phyloP scores from a whole-genome alignment of 2,329 filamentous ascomycete genomes.

The Colletotrichum tamarilloi region DNA sequence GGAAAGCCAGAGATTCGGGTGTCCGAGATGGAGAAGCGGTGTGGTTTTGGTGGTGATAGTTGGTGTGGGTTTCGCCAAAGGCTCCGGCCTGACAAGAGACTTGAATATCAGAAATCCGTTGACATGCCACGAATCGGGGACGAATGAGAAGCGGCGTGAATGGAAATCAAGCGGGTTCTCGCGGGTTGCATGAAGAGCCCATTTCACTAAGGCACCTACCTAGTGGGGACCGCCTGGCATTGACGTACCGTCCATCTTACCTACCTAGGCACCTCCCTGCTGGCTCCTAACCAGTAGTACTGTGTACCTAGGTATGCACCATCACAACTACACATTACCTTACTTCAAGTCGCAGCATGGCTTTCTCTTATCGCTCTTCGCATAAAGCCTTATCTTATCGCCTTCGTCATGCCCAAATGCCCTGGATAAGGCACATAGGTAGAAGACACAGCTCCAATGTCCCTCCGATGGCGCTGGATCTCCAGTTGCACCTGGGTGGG shows the following conservation, averaged over 20 bases:
- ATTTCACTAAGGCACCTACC: constrained; percentile 7
- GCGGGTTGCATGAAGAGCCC: constrained; percentile 33
- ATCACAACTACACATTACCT: background rate
- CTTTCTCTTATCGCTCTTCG: background rate
- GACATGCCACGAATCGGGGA: constrained; percentile 7
- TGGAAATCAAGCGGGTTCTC: constrained; percentile 13
- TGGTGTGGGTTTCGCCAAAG: background rate
- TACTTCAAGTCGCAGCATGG: background rate
- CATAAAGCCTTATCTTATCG: background rate
- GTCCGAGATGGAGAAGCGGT: background rate
- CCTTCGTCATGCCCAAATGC: background rate
- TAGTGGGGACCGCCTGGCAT: constrained; percentile 20
- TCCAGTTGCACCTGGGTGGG: background rate
- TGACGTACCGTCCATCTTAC: constrained; percentile 4
- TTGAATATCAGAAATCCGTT: constrained; percentile 9
- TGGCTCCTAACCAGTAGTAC: background rate
- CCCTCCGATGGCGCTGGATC: background rate
- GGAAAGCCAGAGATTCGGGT: background rate
- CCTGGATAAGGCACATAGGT: too few species aligned
- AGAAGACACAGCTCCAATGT: background rate
- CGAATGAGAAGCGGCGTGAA: constrained; percentile 18
- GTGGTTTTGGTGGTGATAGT: background rate
- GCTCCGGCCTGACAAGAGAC: constrained; percentile 12
- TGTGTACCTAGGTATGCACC: too few species aligned
- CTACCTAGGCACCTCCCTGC: background rate